Base-by-base conservation (phyloP, 1,139 yeast species). In the Taphrina pruni region DNA sequence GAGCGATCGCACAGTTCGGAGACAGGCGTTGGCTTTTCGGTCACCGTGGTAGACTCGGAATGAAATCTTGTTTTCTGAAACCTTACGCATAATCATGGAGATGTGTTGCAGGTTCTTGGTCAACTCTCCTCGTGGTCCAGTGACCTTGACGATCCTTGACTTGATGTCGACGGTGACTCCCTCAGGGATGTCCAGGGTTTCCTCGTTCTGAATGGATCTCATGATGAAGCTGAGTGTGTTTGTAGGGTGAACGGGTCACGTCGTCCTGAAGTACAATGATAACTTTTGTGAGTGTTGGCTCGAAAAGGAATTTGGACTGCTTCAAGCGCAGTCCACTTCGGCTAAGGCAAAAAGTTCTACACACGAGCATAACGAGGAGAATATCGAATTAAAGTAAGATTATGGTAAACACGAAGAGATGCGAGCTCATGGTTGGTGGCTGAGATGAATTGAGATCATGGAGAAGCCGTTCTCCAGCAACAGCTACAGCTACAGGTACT, bases 1-100 rank as follows among this genome's bases (percentile, higher is more conserved):
- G 81, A 94, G 86, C 77, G 98, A 90, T 86, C 92, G 92, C 83
- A 94, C 98, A 75, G 99, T 94, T 88, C 98, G 93, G 82, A 94
- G 87, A 81, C 97, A 91, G 82, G 99, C 99, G 83, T 94, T 98
- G 86, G 94, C 99, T 88, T 94, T 94, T 88, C 98, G 92, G 90
- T 91, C 97, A 86, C 99, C 99, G 82, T 93, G 91, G 89, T 90
- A 96, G 76, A 95, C 97, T 78, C 92, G 86, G 80, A 94, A 87
- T 85, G 88, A 89, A 84, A 95, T 85, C 78, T 87, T 87, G 75
- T 81, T 84, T 84, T 86, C 83, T 81, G 83, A 82, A 76, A 89
- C 79, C 87, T 93, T 91, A 77, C 79, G 74, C 88, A 94, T 94
- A 76, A 97, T 88, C 78, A 95, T 97, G 82, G 94, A 90, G 79